Evolutionary conservation across 306 rosid species (phyloP).

Genomic region (Castanospermum australe): DNA sequence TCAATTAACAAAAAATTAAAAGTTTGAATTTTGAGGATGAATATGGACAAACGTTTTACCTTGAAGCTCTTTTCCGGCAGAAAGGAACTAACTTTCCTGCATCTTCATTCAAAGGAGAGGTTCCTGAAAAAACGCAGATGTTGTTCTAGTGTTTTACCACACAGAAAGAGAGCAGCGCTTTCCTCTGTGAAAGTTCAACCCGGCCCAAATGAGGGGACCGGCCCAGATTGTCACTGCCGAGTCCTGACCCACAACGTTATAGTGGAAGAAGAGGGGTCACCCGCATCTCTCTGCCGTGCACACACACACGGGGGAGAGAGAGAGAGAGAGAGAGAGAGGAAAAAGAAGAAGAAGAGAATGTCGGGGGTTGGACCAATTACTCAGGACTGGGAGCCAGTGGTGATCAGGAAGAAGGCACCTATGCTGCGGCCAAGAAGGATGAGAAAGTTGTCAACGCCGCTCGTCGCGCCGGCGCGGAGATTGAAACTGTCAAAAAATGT

Average conservation of each 20-base stretch:
- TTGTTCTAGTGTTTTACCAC: neutral
- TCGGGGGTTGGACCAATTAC: constrained; percentile 60
- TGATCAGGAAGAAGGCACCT: constrained; percentile 73
- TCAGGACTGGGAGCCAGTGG: constrained; percentile 82
- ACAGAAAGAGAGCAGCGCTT: neutral
- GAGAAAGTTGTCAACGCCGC: constrained; percentile 88
- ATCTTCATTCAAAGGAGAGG: neutral
- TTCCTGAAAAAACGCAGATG: neutral
- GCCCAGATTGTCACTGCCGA: neutral
- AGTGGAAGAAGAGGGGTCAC: too few relatives aligned
- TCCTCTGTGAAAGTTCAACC: neutral
- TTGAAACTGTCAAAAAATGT: constrained; percentile 69
- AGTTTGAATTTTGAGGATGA: neutral
- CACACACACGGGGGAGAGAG: neutral
- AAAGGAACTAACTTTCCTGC: neutral
- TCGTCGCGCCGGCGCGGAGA: constrained; percentile 77
- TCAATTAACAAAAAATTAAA: neutral
- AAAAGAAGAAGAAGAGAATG: constrained; percentile 30
- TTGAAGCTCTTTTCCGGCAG: neutral
- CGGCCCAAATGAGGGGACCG: constrained; percentile 16
- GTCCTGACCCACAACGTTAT: neutral
- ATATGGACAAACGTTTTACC: neutral
- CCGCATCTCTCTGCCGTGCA: neutral
- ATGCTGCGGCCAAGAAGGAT: constrained; percentile 81
- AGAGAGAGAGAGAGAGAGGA: neutral